Conservation (phyloP, 2,329 filamentous ascomycete genomes). For the Fusarium tanahbumbuense region DNA sequence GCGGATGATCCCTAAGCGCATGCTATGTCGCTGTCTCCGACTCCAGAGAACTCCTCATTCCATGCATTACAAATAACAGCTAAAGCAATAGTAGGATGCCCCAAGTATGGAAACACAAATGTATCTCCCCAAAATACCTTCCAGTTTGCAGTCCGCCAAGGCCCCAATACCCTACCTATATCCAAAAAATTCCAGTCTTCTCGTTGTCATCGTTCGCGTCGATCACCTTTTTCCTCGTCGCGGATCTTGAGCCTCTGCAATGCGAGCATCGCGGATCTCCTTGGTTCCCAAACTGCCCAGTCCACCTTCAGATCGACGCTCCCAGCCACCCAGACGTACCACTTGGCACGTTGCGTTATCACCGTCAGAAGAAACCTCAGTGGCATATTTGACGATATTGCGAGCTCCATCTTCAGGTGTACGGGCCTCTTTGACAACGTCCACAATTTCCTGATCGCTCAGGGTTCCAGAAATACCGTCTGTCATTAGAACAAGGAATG, state of each 20-base stretch:
- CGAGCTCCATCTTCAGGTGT: slow-evolving; percentile 88
- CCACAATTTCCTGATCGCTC: slow-evolving; percentile 93
- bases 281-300: slow-evolving; percentile 90
- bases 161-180: not conserved
- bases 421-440: slow-evolving; percentile 91
- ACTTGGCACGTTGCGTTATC: slow-evolving; percentile 78
- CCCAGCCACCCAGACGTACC: slow-evolving; percentile 75
- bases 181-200: slow-evolving; percentile 11
- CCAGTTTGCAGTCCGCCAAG: not conserved
- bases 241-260: slow-evolving; percentile 83
- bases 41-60: slow-evolving; percentile 41
- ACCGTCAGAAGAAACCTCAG: slow-evolving; percentile 77
- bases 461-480: slow-evolving; percentile 91
- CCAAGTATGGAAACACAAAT: slow-evolving; percentile 22
- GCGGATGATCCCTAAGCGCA: slow-evolving; percentile 24
- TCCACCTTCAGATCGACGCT: slow-evolving; percentile 82
- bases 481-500: slow-evolving; percentile 87
- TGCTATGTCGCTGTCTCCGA: slow-evolving; percentile 27
- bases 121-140: not conserved
- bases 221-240: slow-evolving; percentile 70
- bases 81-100: slow-evolving; percentile 21
- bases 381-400: slow-evolving; percentile 86
- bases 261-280: slow-evolving; percentile 87
- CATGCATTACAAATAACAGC: slow-evolving; percentile 40
- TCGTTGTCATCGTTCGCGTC: not conserved